Evolutionary conservation across 306 rosid genomes (phyloP), one percentile per base, ranked within the genome.

Genomic region (Prunus davidiana): DNA sequence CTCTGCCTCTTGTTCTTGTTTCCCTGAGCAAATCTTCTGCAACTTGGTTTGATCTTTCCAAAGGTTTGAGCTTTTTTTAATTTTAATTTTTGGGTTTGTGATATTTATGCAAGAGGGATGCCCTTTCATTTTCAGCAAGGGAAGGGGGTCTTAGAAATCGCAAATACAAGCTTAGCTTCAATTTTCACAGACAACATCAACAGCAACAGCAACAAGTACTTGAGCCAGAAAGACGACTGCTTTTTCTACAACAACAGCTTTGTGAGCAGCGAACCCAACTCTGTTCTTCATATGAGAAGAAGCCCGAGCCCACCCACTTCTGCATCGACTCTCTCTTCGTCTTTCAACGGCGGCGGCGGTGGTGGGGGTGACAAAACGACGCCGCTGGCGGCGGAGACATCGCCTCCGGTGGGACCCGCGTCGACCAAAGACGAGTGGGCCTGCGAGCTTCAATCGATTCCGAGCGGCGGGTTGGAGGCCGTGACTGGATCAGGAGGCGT

Each of bases 301-400:
- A 85, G 88, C 85, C 88, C 81, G 51, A 85, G 88, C 71, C 88
- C 88, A 60, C 88, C 85, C 77, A 75, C 88, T 65, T 85, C 88
- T 54, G 76, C 86, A 16, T 82, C 86, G 12, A 82, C 86, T 76
- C 84, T 85, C 50, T 82, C 84, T 52, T 79, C 86, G 54, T 85
- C 88, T 60, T 78, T 78, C 66, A 82, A 82, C 22, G 85, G 71
- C 64, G 82, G 77, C 4, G 85, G 76, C 5, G 73, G 67, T 12
- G 80, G 73, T 13, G 76, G 64, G 2, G 71, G 52, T 6, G 82
- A 18, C 51, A 58, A 72, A 52, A 20, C 54, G 38, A 64, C 72
- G 75, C 73, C 62, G 67, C 75, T 67, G 24, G 81, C 69, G 11
- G 78, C 78, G 15, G 78, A 75, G 64, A 71, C 80, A 1, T 49